Evolutionary conservation across 192 early-diverging fungal species (phyloP).

Genomic region (Podila horticola): DNA sequence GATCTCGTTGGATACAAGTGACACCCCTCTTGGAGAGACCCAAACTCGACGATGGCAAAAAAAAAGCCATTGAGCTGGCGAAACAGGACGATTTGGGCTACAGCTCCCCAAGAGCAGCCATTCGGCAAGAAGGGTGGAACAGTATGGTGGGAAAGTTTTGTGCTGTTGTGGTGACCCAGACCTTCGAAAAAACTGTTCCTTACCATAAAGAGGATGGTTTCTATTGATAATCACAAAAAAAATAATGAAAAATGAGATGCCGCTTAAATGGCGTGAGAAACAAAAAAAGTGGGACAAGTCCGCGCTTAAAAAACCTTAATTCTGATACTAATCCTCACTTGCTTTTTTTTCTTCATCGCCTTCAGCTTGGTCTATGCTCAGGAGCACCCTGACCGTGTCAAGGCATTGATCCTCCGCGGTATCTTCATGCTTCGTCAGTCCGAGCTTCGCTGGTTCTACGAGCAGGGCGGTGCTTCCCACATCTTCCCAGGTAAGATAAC

Average conservation of each 20-base stretch:
- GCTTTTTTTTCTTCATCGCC: not conserved
- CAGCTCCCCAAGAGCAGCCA: no score
- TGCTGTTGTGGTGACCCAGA: no score
- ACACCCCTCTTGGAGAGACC: not conserved
- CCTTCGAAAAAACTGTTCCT: not conserved
- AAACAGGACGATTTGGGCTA: no score
- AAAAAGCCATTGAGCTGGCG: not conserved
- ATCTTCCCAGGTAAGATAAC: constrained; percentile 63
- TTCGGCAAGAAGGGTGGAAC: no score
- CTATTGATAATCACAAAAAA: not conserved
- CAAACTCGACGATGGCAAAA: not conserved
- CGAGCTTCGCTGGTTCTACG: constrained; percentile 75
- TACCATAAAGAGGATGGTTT: not conserved
- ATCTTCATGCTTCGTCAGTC: constrained; percentile 67
- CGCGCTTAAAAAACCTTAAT: no score
- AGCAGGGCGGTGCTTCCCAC: constrained; percentile 70
- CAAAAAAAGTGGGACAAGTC: no score
- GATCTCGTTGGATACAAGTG: not conserved
- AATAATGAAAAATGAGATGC: not conserved
- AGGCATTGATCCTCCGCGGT: constrained; percentile 74
- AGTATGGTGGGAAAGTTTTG: no score
- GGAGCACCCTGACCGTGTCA: constrained; percentile 67
- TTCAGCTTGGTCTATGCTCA: constrained; percentile 66
- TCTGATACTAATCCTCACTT: not conserved
- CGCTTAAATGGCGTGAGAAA: not conserved